Percentiles rank a stretch among this genome's conserved stretches.
Evolutionary conservation across 169 alveolate genomes (phyloP).

Genomic region (Plasmodium sp.): DNA sequence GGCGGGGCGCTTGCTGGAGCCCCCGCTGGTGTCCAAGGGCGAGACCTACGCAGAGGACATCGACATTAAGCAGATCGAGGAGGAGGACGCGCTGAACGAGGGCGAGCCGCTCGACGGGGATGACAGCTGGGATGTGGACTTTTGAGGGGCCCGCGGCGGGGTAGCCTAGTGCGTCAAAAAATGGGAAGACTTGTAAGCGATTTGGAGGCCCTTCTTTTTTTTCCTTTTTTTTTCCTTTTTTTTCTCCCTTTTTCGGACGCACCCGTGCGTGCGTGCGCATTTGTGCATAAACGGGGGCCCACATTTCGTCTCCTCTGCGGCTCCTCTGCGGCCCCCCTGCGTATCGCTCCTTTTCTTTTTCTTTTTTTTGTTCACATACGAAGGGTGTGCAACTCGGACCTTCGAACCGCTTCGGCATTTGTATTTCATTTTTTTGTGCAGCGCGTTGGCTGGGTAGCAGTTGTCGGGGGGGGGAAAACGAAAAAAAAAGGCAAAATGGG

Average conservation of each 20-base stretch:
- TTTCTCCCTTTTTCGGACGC: background rate
- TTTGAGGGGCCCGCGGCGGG: background rate
- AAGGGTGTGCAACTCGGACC: background rate
- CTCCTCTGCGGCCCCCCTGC: background rate
- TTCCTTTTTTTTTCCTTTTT: too few species aligned
- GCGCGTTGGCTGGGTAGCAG: background rate
- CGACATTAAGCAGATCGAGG: slow-evolving; percentile 66
- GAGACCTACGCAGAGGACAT: slow-evolving; percentile 84
- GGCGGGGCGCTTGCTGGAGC: slow-evolving; percentile 88
- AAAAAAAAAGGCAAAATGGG: background rate
- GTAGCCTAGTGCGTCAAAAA: background rate
- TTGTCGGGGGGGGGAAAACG: background rate
- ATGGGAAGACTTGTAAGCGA: background rate
- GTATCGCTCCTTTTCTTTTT: background rate
- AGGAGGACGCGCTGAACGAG: slow-evolving; percentile 25
- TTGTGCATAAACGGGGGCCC: background rate
- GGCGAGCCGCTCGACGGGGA: slow-evolving; percentile 21
- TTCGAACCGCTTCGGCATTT: background rate
- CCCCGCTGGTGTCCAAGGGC: slow-evolving; percentile 89
- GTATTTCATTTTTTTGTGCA: background rate
- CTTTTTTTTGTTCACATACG: background rate
- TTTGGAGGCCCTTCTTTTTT: background rate
- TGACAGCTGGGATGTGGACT: slow-evolving; percentile 60
- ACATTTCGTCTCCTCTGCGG: background rate
- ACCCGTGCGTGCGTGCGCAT: background rate